Evolutionary conservation across 805 yeast genomes (phyloP).

Genomic region (Yarrowia phangngaensis): DNA sequence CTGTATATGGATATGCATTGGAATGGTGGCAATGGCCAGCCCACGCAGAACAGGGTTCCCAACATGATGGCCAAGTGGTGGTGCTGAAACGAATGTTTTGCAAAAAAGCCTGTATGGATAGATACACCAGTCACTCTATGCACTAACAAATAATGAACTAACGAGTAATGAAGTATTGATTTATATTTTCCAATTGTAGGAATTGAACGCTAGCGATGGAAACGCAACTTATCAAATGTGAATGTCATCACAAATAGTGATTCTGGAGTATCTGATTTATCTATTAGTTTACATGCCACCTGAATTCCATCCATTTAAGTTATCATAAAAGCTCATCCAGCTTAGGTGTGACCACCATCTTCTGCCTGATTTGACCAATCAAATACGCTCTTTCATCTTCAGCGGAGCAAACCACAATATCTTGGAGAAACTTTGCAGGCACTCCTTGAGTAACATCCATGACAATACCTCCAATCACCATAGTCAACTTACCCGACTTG

Average conservation of each 20-base stretch:
- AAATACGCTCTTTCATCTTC: conserved; percentile 45
- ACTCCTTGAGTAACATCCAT: conserved; percentile 73
- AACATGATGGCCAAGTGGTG: conserved; percentile 14
- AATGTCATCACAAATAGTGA: background rate
- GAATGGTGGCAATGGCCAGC: conserved; percentile 39
- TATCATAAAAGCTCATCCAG: conserved; percentile 30
- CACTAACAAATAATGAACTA: background rate
- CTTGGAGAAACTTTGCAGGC: conserved; percentile 66
- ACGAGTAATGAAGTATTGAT: background rate
- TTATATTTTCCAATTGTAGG: background rate
- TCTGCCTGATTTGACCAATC: conserved; percentile 55
- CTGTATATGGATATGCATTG: conserved; percentile 33
- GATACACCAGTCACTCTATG: too few relatives aligned
- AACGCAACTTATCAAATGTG: too few relatives aligned
- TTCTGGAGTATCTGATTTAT: background rate
- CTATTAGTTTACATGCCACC: too few relatives aligned
- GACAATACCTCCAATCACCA: conserved; percentile 65
- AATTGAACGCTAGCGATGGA: too few relatives aligned
- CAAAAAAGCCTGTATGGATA: conserved; percentile 27
- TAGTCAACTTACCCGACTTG: conserved; percentile 75
- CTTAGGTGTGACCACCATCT: conserved; percentile 58
- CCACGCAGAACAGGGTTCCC: background rate
- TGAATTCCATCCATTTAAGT: background rate
- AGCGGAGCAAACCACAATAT: conserved; percentile 55
- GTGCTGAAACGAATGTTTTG: conserved; percentile 29